Percentiles rank a stretch among this genome's conserved stretches.
Evolutionary conservation across 768 basidiomycete genomes (phyloP).

Genomic region (Podaxis sp.): DNA sequence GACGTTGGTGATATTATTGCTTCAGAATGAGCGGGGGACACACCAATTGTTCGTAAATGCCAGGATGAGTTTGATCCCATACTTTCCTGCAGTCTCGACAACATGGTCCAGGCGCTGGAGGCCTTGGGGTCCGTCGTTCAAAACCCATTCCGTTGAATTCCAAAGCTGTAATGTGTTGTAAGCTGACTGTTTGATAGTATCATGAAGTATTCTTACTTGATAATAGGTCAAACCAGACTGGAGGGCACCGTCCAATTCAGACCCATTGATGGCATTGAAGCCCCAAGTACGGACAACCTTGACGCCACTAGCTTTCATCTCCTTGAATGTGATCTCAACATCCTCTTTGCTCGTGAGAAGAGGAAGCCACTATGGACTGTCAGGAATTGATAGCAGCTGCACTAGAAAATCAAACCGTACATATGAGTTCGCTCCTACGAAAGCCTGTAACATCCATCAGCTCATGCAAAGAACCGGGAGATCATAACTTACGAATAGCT

Average conservation of each 20-base stretch:
- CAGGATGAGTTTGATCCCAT: constrained; percentile 51
- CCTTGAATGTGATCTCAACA: constrained; percentile 47
- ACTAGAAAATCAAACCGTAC: constrained; percentile 24
- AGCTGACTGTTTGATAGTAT: background rate
- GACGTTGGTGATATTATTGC: background rate
- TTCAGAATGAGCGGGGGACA: background rate
- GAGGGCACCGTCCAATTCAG: constrained; percentile 44
- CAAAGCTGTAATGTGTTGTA: constrained; percentile 35
- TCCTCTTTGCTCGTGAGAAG: constrained; percentile 46
- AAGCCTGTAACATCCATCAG: constrained; percentile 29
- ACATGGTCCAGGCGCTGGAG: constrained; percentile 54
- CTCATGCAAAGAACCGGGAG: background rate
- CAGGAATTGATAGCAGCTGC: background rate
- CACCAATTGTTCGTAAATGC: constrained; percentile 60
- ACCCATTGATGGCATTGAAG: constrained; percentile 43
- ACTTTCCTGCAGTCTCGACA: constrained; percentile 45
- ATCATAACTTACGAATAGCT: constrained; percentile 42
- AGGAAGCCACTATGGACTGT: constrained; percentile 46
- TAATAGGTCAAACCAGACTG: constrained; percentile 49
- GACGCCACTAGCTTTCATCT: constrained; percentile 47
- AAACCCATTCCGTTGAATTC: constrained; percentile 46
- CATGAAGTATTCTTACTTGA: constrained; percentile 30
- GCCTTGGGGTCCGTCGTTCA: constrained; percentile 56
- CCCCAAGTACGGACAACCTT: constrained; percentile 59
- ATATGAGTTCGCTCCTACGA: constrained; percentile 57